Evolutionary conservation across 2,329 filamentous ascomycete genomes (phyloP).

Genomic region (Colletotrichum costaricense): DNA sequence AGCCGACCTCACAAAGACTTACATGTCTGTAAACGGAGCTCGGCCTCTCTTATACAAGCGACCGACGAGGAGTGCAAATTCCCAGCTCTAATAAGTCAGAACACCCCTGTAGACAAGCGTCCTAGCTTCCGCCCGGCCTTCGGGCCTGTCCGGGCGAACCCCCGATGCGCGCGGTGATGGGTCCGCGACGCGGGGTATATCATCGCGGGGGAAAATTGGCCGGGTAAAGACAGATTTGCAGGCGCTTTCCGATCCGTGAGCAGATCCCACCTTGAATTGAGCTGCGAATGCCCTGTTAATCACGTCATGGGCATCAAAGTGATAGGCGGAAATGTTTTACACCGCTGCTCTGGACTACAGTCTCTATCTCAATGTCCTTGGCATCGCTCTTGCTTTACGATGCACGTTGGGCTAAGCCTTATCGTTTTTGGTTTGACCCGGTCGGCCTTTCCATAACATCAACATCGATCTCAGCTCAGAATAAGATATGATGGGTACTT

Average conservation of each 20-base stretch:
- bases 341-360: not conserved
- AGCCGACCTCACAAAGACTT: not conserved
- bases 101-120: no score
- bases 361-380: not conserved
- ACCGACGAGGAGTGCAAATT: not conserved
- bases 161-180: conserved; percentile 3
- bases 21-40: not conserved
- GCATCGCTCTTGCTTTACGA: not conserved
- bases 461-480: no score
- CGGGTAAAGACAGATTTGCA: conserved; percentile 11
- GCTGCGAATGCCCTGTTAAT: not conserved
- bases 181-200: conserved; percentile 12
- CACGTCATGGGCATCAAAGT: conserved; percentile 8
- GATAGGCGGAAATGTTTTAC: conserved; percentile 31
- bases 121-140: not conserved
- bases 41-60: not conserved
- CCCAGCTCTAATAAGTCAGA: no score
- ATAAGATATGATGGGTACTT: no score
- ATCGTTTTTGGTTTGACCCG: not conserved
- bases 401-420: not conserved
- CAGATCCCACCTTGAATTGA: not conserved
- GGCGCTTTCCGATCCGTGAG: not conserved
- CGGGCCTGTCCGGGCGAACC: conserved; percentile 1
- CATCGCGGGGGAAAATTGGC: conserved; percentile 3
- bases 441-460: not conserved